Percentiles rank a stretch among this genome's conserved stretches.
Conservation (phyloP, 179 eudicot genomes). For the Pouteria campechiana region DNA sequence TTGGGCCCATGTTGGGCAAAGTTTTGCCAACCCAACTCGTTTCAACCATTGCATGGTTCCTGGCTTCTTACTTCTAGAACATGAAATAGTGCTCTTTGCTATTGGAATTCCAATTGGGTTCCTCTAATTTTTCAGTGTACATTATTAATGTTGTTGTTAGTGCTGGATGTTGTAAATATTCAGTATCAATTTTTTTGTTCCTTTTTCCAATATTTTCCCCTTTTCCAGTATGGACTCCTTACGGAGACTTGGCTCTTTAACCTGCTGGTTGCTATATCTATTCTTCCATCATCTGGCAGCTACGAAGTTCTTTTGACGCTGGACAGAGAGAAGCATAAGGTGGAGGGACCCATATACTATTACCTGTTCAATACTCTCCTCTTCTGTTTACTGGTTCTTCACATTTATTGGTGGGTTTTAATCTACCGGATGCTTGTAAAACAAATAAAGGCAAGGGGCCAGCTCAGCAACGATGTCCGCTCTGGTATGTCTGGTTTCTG, state of each 20-base stretch:
- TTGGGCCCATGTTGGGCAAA: too few species aligned
- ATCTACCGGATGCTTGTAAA: conserved; percentile 93
- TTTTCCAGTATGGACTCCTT: too few species aligned
- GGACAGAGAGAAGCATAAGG: conserved; percentile 70
- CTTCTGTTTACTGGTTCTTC: conserved; percentile 72
- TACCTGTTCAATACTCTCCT: conserved; percentile 80
- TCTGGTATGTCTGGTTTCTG: conserved; percentile 71
- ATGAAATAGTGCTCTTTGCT: too few species aligned
- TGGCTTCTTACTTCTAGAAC: too few species aligned
- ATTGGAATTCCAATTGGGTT: not conserved
- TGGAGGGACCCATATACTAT: conserved; percentile 74
- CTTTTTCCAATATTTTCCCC: not conserved
- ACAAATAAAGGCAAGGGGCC: conserved; percentile 90
- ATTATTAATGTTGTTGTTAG: not conserved
- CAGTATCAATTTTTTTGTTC: not conserved
- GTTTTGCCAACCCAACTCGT: too few species aligned
- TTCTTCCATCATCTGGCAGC: conserved; percentile 33
- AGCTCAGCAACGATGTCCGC: conserved; percentile 87
- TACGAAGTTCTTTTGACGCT: conserved; percentile 60
- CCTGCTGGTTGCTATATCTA: not conserved
- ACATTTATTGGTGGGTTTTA: conserved; percentile 92
- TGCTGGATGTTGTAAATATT: not conserved
- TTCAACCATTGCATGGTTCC: too few species aligned
- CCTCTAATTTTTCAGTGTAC: not conserved
- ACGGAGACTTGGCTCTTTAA: not conserved